A percentile compares a stretch with the other conserved stretches of the same genome.
Evolutionary conservation across 441 rosid genomes (phyloP).

Genomic region (Raphanus hybrid): DNA sequence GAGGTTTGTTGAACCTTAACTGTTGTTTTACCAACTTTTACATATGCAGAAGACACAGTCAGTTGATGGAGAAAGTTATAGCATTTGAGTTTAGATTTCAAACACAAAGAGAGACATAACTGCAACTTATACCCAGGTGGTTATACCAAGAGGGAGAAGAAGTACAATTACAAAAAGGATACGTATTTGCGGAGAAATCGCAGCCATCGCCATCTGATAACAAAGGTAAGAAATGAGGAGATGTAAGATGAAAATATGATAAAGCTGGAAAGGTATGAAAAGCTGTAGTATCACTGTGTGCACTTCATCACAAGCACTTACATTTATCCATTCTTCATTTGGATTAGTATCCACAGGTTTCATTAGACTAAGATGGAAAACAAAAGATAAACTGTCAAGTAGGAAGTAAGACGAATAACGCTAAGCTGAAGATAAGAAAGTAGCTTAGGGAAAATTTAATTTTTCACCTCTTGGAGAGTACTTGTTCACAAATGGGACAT

Average conservation of each 20-base stretch:
- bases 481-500: constrained; percentile 93
- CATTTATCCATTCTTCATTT: constrained; percentile 94
- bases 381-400: constrained; percentile 30
- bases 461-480: constrained; percentile 83
- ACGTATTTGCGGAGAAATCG: constrained; percentile 87
- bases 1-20: constrained; percentile 6
- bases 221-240: constrained; percentile 28
- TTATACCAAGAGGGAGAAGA: constrained; percentile 42
- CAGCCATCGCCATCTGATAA: constrained; percentile 90
- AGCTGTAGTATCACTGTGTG: not conserved
- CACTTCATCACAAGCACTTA: constrained; percentile 48
- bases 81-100: not conserved
- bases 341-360: constrained; percentile 92
- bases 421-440: constrained; percentile 17
- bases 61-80: not conserved
- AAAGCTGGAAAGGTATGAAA: constrained; percentile 24
- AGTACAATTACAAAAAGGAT: constrained; percentile 54
- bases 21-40: not conserved
- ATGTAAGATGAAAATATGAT: constrained; percentile 27
- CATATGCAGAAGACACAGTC: not conserved
- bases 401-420: constrained; percentile 12
- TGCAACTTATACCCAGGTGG: not conserved
- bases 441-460: not conserved
- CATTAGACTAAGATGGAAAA: constrained; percentile 64
- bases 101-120: not conserved